Base-by-base conservation (phyloP, 768 basidiomycete genomes). In the Agrocybe praecox region DNA sequence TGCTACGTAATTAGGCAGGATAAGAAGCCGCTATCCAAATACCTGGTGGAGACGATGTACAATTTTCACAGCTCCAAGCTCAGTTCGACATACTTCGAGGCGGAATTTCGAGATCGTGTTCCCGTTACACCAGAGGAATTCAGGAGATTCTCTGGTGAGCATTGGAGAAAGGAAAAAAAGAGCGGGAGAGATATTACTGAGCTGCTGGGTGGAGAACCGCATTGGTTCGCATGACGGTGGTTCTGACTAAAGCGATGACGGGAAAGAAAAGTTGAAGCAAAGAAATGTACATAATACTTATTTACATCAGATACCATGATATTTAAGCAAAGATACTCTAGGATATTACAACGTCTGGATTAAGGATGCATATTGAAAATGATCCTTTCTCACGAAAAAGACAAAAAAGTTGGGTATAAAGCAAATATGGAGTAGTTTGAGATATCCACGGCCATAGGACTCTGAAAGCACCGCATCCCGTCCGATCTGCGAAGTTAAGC, bases 401-500 rank as follows among this genome's bases (percentile, higher is more conserved):
- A n/a, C n/a, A n/a, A n/a, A n/a, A 29, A 29, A 29, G 26, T 29
- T 29, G 26, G 52, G 44, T 1, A 53, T 46, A 46, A 18, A 18
- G 14, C 8, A 7, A 14, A 19, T 21, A 49, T 26, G 36, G 46
- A 26, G 40, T 17, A 15, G 43, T 19, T 15, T 22, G 24, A 48
- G 32, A 43, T 60, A 76, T 76, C 72, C 74, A 77, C 67, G 73
- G 75, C 74, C 75, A 77, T 76, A 77, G 75, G 75, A 76, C 76
- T 76, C 69, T 75, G 78, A 80, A 78, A 80, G 73, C 74, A 80
- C 76, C 72, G 75, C 78, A 80, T 79, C 80, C 80, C 76, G 78
- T 81, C 80, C 66, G 79, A 83, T 84, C 81, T 84, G 82, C 74
- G 80, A 72, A 84, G 81, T 84, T 80, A 83, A 83, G 72, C 80